Evolutionary conservation across 2,329 filamentous ascomycete genomes (phyloP).

Genomic region (Aspergillus neoniger): DNA sequence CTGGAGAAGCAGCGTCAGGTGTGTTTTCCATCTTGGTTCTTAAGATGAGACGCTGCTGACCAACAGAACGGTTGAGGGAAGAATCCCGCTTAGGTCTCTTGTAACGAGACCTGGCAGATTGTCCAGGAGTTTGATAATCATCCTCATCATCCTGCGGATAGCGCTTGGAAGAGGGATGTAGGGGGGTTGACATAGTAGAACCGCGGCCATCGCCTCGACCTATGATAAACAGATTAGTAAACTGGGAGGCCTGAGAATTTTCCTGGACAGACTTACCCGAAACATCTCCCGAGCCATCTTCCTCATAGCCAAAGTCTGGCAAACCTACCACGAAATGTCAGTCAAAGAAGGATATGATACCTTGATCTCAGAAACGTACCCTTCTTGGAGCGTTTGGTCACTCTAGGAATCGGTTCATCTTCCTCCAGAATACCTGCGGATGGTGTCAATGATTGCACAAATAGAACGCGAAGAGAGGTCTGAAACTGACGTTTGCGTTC

Average conservation of each 20-base stretch:
- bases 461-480: neutral
- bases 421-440: constrained; percentile 49
- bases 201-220: constrained; percentile 28
- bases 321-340: constrained; percentile 9
- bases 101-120: constrained; percentile 40
- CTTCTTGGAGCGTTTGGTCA: constrained; percentile 49
- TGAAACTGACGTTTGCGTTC: constrained; percentile 48
- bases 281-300: constrained; percentile 36
- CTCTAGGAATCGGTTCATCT: constrained; percentile 48
- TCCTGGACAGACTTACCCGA: constrained; percentile 17
- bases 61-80: constrained; percentile 37
- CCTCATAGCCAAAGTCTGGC: constrained; percentile 34
- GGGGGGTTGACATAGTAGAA: constrained; percentile 40
- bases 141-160: constrained; percentile 43
- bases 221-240: neutral
- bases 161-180: constrained; percentile 38
- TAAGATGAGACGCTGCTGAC: constrained; percentile 45
- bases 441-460: constrained; percentile 13
- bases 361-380: constrained; percentile 26
- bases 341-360: constrained; percentile 8
- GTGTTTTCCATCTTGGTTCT: constrained; percentile 49
- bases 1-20: constrained; percentile 45
- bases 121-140: constrained; percentile 40
- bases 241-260: neutral
- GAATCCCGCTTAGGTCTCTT: constrained; percentile 44